Conservation (phyloP, 192 early-diverging fungal genomes). For the Pecoramyces ruminantium region DNA sequence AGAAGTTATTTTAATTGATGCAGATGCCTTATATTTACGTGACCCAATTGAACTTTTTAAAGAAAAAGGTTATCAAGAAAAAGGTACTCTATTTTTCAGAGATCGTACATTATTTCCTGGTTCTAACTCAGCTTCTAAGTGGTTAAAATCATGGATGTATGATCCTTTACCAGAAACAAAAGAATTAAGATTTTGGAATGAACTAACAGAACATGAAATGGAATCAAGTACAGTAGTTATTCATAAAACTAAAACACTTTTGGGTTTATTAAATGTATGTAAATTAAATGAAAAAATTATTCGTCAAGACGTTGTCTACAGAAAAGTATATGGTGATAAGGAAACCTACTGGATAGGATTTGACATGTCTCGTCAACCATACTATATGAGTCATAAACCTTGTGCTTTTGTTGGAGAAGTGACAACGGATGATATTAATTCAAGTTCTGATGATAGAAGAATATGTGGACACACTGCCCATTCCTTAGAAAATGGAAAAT, state of each 20-base stretch:
- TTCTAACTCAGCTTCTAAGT: slow-evolving; percentile 9
- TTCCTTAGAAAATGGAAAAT: background rate
- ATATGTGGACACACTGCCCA: background rate
- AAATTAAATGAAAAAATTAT: slow-evolving; percentile 11
- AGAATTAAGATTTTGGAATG: slow-evolving; percentile 16
- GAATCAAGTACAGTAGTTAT: background rate
- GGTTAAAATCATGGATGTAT: slow-evolving; percentile 32
- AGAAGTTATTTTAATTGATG: slow-evolving; percentile 48
- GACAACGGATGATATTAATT: background rate
- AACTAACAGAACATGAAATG: slow-evolving; percentile 12
- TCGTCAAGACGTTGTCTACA: slow-evolving; percentile 24
- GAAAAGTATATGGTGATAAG: slow-evolving; percentile 38
- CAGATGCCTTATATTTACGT: slow-evolving; percentile 47
- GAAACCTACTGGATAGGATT: slow-evolving; percentile 51
- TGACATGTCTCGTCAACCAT: slow-evolving; percentile 37
- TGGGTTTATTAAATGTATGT: background rate
- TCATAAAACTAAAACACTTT: slow-evolving; percentile 2
- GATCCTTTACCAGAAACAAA: slow-evolving; percentile 14
- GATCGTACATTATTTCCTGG: slow-evolving; percentile 33
- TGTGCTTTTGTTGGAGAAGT: background rate
- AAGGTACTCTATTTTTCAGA: slow-evolving; percentile 39
- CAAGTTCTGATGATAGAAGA: background rate
- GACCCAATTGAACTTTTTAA: slow-evolving; percentile 29
- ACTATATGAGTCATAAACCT: background rate
- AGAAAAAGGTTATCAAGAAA: slow-evolving; percentile 20